These are phyloP conservation scores for Jaapia argillacea DNA, from an alignment of 768 basidiomycete species.

Conservation along the genomic window DNA sequence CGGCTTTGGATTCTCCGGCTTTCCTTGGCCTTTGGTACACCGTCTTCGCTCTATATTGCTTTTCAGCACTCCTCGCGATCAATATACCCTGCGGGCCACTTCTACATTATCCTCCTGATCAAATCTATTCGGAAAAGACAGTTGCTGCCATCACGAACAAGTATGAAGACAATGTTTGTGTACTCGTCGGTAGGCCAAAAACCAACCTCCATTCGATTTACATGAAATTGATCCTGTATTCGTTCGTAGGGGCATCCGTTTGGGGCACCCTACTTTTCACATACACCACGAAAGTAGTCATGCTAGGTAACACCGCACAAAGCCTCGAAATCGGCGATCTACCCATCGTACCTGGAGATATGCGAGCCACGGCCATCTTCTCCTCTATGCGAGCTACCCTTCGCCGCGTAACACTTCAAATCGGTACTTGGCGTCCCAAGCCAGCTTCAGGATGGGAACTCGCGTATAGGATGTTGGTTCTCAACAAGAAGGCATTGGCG, in stretches of 20 bases:
- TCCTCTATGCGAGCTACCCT: conserved; percentile 51
- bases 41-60: conserved; percentile 36
- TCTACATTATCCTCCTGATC: conserved; percentile 55
- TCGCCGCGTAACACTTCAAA: conserved; percentile 35
- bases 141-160: not conserved
- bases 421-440: conserved; percentile 48
- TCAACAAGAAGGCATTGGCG: conserved; percentile 36
- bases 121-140: not conserved
- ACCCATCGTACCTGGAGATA: conserved; percentile 65
- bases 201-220: no score
- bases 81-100: conserved; percentile 63
- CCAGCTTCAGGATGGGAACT: conserved; percentile 59
- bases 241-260: conserved; percentile 22
- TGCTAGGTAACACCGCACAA: conserved; percentile 65
- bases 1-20: conserved; percentile 38
- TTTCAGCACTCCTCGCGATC: conserved; percentile 31
- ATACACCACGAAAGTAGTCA: conserved; percentile 81
- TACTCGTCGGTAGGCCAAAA: conserved; percentile 47
- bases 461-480: conserved; percentile 46
- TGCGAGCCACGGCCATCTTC: conserved; percentile 61
- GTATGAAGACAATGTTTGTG: conserved; percentile 23
- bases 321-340: conserved; percentile 83
- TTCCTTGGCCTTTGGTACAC: conserved; percentile 36
- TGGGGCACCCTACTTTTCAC: conserved; percentile 69
- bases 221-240: not conserved